Evolutionary conservation across 2,329 filamentous ascomycete species (phyloP), one percentile per base, ranked within the genome.

Genomic region (Aureobasidium sp.): DNA sequence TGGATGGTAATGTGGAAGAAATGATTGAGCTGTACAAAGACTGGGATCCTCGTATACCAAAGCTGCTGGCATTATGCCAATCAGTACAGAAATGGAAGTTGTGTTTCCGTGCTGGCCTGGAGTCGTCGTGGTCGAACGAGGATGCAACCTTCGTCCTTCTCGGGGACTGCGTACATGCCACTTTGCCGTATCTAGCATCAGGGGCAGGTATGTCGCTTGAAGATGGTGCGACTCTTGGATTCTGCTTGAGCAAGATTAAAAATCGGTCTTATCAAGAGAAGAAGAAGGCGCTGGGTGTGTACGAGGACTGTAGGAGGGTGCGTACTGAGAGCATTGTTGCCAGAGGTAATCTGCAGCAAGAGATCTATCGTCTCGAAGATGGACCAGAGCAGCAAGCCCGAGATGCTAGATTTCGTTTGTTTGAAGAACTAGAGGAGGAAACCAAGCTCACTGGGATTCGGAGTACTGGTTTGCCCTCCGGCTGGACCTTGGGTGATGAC

Each of bases 81-180:
- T 81, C 79, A 0, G 83, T 87, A 0, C 77, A 78, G 55, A 87
- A 87, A 69, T 87, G 84, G 84, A 76, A 82, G 1, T 72, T 87
- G 0, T 83, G 81, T 69, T 84, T 84, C 63, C 77, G 83, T 0
- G 78, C 78, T 1, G 79, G 79, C 5, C 76, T 85, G 41, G 77
- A 79, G n/a, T 69, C 72, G 5, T 74, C 75, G 1, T 87, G 85
- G 85, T 82, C 77, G 0, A 80, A 87, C 65, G 72, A 78, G 0
- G 81, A 77, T 0, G 83, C 79, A 0, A 74, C 81, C 0, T 85
- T 85, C 67, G 81, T 82, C 0, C 78, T 87, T 68, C 75, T 87
- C 0, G 85, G 86, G 0, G 85, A 88, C 67, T 82, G 84, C 0
- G 83, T 84, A 2, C 84, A 88, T 65, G 84, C 85, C 0, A 87